Evolutionary conservation across 2,329 filamentous ascomycete species (phyloP), one percentile per base, ranked within the genome.

Genomic region (Chrysoporthe deuterocubensis): DNA sequence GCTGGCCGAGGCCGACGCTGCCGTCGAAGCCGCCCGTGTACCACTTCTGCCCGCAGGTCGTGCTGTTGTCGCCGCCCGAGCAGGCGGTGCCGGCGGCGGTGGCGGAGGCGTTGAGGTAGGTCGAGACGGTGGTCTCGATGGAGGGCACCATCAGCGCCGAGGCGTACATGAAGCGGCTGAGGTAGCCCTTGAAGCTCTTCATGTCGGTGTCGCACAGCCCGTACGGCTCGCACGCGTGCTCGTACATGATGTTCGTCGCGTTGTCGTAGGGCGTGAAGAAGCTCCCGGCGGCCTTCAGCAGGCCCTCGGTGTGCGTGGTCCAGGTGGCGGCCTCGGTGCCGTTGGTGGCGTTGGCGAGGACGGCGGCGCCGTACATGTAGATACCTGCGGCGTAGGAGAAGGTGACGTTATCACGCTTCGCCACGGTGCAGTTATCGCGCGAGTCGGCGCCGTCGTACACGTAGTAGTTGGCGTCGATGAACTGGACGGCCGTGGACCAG

Each of bases 371-470:
- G 71, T 90, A 88, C 56, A 92, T 77, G 76, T 87, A 90, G 67
- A 90, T 87, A 50, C 89, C 90, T 64, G 83, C 83, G 62, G 87
- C 88, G 78, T 91, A 91, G 3, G 87, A 87, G 80, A 90, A 93
- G 65, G 87, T 85, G 2, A 86, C 74, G 40, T 80, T 78, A 75
- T 88, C 86, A 14, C 63, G 63, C 63, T 65, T 65, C 65, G 83
- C 78, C 40, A 79, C 72, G 43, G 78, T 79, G 79, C 90, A 92
- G 72, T 88, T 83, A 44, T 82, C 75, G n/a, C 73, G 73, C 11
- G 83, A 81, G 70, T 83, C 81, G n/a, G 87, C 84, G 59, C 90
- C 90, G 73, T 92, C 90, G 67, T 81, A 87, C n/a, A 92, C 82
- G 70, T 83, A 80, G 74, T 81, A 89, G 40, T 82, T 71, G 11